Conservation (phyloP, 306 rosid species). For the Vachellia pachyceras region DNA sequence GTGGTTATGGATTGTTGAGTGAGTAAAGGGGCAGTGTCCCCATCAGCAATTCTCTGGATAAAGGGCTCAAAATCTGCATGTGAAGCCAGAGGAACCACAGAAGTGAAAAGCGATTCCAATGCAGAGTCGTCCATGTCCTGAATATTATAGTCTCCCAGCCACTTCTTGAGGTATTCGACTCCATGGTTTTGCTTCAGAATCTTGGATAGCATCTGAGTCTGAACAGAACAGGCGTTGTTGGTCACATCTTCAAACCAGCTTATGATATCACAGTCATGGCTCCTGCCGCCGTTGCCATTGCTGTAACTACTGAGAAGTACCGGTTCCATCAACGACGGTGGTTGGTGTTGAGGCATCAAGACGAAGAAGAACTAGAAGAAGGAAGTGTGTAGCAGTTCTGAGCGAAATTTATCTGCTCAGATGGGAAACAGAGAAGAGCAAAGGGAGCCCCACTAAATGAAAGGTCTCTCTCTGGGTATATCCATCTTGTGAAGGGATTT, state of each 20-base stretch:
- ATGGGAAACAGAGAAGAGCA: neutral
- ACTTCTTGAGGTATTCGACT: constrained; percentile 63
- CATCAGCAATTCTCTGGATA: constrained; percentile 70
- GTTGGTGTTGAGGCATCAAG: neutral
- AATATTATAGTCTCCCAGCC: constrained; percentile 56
- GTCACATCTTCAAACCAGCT: constrained; percentile 67
- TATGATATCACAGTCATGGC: constrained; percentile 42
- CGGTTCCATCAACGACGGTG: neutral
- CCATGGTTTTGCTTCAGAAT: constrained; percentile 63
- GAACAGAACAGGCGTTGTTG: constrained; percentile 51
- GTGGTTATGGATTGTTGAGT: constrained; percentile 67
- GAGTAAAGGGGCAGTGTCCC: constrained; percentile 60
- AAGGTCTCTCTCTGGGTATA: constrained; percentile 15
- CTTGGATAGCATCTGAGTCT: constrained; percentile 56
- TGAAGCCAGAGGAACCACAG: constrained; percentile 64
- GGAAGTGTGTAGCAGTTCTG: neutral
- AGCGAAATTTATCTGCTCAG: neutral
- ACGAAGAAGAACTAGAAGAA: neutral
- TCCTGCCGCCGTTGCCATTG: constrained; percentile 1
- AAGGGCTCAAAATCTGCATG: constrained; percentile 75
- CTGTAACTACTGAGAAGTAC: neutral
- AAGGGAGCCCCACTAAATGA: constrained; percentile 33
- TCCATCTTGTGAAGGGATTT: neutral
- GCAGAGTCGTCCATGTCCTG: constrained; percentile 50
- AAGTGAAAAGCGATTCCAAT: constrained; percentile 65